phyloP scores from a whole-genome alignment of 257 asterid species.

The Osmanthus fragrans region DNA sequence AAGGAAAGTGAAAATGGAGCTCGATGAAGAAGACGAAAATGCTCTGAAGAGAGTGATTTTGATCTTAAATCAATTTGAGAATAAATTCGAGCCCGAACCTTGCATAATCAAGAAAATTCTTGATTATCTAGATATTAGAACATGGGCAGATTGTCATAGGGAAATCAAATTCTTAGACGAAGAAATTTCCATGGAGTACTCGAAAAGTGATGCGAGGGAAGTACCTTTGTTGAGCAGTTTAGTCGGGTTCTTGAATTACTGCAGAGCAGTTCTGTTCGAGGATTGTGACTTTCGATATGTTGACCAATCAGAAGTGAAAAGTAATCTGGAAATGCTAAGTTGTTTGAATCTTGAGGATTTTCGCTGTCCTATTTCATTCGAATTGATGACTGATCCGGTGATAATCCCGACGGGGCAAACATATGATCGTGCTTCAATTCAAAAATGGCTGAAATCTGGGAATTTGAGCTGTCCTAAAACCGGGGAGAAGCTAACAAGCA shows the following conservation, averaged over 20 bases:
- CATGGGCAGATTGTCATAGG: constrained; percentile 65
- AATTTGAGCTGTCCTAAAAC: constrained; percentile 70
- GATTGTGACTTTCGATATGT: constrained; percentile 34
- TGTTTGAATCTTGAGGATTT: constrained; percentile 71
- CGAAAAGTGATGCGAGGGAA: constrained; percentile 41
- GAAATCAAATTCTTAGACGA: constrained; percentile 58
- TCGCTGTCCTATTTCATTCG: constrained; percentile 74
- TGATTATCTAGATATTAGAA: constrained; percentile 42
- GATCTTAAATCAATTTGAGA: constrained; percentile 62
- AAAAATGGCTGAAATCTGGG: constrained; percentile 74
- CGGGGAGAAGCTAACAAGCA: constrained; percentile 48
- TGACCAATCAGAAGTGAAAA: constrained; percentile 42
- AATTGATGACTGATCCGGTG: constrained; percentile 80
- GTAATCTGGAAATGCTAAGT: constrained; percentile 34
- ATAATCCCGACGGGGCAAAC: constrained; percentile 75
- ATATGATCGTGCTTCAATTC: constrained; percentile 66
- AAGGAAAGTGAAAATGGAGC: constrained; percentile 46
- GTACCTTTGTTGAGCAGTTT: constrained; percentile 50
- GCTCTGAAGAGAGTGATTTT: constrained; percentile 48
- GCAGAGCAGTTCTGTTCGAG: constrained; percentile 62
- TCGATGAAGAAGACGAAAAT: constrained; percentile 48
- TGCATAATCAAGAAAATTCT: constrained; percentile 40
- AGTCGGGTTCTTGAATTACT: constrained; percentile 60
- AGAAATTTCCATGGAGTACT: constrained; percentile 36
- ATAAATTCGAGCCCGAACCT: constrained; percentile 55